A percentile compares a stretch with the other conserved stretches of the same genome.
phyloP scores from a whole-genome alignment of 208 protist species.

The Dictyostelium gargantuum region DNA sequence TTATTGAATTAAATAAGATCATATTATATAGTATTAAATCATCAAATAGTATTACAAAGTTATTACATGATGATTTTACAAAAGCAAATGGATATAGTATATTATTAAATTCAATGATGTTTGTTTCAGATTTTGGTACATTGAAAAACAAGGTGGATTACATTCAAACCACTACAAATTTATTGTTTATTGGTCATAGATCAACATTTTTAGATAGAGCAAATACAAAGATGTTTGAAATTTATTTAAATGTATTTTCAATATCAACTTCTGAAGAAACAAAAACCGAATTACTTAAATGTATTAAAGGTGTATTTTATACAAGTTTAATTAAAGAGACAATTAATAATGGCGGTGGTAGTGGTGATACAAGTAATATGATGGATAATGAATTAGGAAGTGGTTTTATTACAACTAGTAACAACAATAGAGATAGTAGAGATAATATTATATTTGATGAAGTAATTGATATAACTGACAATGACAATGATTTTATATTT shows the following conservation, averaged over 20 bases:
- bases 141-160: slow-evolving; percentile 37
- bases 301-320: slow-evolving; percentile 54
- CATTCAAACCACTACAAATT: slow-evolving; percentile 12
- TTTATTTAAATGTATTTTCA: slow-evolving; percentile 61
- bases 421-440: background rate
- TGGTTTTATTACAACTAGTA: background rate
- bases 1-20: slow-evolving; percentile 30
- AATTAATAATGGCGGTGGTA: background rate
- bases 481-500: slow-evolving; percentile 20
- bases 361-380: background rate
- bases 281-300: slow-evolving; percentile 53
- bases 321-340: background rate
- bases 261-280: slow-evolving; percentile 31
- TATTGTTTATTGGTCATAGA: slow-evolving; percentile 31
- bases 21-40: slow-evolving; percentile 42
- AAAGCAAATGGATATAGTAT: slow-evolving; percentile 32
- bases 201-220: background rate
- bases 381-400: no score
- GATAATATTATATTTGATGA: background rate
- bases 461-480: background rate
- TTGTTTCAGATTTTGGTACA: slow-evolving; percentile 35
- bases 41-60: background rate
- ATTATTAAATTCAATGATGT: slow-evolving; percentile 29
- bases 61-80: slow-evolving; percentile 42
- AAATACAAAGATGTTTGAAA: slow-evolving; percentile 58